Conservation (phyloP, 139 green algal species). For the Chlamydomonas applanata region DNA sequence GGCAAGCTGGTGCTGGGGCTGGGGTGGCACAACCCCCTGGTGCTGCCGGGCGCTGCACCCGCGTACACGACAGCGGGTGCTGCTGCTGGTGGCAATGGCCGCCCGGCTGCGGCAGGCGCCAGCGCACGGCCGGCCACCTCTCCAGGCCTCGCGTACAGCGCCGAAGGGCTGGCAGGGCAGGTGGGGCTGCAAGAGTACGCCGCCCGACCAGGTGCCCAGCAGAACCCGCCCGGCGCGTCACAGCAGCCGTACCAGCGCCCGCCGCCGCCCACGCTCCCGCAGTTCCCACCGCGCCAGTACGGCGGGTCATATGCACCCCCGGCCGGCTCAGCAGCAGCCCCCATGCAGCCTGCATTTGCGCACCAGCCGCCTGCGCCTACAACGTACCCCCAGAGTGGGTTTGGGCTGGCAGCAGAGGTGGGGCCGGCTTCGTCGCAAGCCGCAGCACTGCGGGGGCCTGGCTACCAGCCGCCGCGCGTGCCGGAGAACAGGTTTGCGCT, state of each 20-base stretch:
- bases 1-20: constrained; percentile 36
- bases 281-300: neutral
- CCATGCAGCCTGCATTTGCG: too few relatives aligned
- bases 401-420: too few relatives aligned
- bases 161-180: neutral
- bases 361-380: too few relatives aligned
- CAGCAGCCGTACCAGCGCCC: too few relatives aligned
- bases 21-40: constrained; percentile 47
- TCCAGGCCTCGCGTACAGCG: neutral
- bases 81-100: neutral
- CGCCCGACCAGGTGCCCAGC: neutral
- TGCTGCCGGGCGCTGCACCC: constrained; percentile 22
- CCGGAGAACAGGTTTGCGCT: neutral
- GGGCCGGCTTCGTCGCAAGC: too few relatives aligned
- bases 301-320: neutral
- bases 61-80: neutral
- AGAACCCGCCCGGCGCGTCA: too few relatives aligned
- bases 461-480: neutral
- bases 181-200: neutral
- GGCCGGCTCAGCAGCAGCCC: too few relatives aligned
- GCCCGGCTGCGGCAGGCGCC: constrained; percentile 4
- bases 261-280: neutral
- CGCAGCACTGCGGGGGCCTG: neutral
- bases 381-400: too few relatives aligned
- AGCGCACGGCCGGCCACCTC: neutral